Evolutionary conservation across 768 basidiomycete species (phyloP).

Genomic region (Lactarius sp.): DNA sequence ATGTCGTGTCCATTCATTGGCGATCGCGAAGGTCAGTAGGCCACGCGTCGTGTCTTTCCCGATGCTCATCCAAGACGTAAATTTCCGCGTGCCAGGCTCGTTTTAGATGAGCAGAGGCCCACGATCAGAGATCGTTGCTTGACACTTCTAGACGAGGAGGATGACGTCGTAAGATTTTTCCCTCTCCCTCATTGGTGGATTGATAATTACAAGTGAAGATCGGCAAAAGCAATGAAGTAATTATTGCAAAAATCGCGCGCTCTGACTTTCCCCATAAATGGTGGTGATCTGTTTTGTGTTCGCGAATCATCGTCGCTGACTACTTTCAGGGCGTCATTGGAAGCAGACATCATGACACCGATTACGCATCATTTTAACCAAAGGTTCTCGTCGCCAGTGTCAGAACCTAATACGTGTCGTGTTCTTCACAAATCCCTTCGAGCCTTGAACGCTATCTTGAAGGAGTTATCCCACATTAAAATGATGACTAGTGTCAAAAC

Average conservation of each 20-base stretch:
- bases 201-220: slow-evolving; percentile 45
- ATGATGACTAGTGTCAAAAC: slow-evolving; percentile 62
- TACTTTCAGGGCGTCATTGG: slow-evolving; percentile 51
- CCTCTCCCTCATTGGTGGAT: slow-evolving; percentile 11
- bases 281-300: slow-evolving; percentile 36
- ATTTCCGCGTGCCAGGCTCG: slow-evolving; percentile 42
- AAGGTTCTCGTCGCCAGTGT: slow-evolving; percentile 37
- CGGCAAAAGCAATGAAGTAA: slow-evolving; percentile 68
- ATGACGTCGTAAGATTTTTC: slow-evolving; percentile 56
- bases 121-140: slow-evolving; percentile 64
- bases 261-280: slow-evolving; percentile 70
- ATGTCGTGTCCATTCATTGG: slow-evolving; percentile 71
- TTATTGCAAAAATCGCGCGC: slow-evolving; percentile 73
- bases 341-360: slow-evolving; percentile 47
- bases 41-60: not conserved
- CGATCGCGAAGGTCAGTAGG: slow-evolving; percentile 62
- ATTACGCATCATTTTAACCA: slow-evolving; percentile 52
- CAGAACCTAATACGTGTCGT: slow-evolving; percentile 43
- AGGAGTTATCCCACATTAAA: slow-evolving; percentile 66
- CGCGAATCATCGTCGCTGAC: not conserved
- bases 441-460: slow-evolving; percentile 59
- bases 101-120: slow-evolving; percentile 61
- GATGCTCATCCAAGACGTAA: not conserved
- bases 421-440: slow-evolving; percentile 56
- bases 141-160: slow-evolving; percentile 66